A percentile compares a stretch with the other conserved stretches of the same genome.
Conservation (phyloP, 345 rosid species). For the Jatropha curcas region DNA sequence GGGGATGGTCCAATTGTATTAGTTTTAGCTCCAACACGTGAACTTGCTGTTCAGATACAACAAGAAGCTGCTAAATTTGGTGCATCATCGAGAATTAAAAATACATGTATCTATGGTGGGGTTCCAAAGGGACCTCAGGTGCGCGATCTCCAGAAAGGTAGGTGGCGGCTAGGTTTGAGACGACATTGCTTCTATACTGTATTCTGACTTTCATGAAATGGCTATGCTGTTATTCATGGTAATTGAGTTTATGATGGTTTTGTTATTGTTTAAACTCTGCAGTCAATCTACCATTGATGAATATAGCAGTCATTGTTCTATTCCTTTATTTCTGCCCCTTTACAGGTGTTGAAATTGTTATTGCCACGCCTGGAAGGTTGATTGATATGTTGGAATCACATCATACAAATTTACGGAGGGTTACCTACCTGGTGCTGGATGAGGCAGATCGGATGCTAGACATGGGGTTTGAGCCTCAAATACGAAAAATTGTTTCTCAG, state of each 20-base stretch:
- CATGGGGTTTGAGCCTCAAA: constrained; percentile 99
- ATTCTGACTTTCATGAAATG: constrained; percentile 36
- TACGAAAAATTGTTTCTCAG: constrained; percentile 86
- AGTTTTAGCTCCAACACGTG: constrained; percentile 99
- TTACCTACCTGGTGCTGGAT: constrained; percentile 95
- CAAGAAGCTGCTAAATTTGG: constrained; percentile 97
- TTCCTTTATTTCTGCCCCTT: constrained; percentile 18
- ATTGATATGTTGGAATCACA: constrained; percentile 98
- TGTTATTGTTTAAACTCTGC: constrained; percentile 11
- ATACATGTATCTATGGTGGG: constrained; percentile 95
- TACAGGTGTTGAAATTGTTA: constrained; percentile 90
- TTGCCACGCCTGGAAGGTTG: constrained; percentile 98
- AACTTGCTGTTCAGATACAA: constrained; percentile 99
- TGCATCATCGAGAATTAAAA: constrained; percentile 89
- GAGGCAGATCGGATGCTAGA: constrained; percentile 99
- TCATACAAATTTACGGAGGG: constrained; percentile 89
- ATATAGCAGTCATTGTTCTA: background rate
- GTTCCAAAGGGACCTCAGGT: constrained; percentile 99
- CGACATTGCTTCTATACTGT: constrained; percentile 38
- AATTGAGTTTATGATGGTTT: constrained; percentile 28
- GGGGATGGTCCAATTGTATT: constrained; percentile 98
- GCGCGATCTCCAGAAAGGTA: constrained; percentile 99
- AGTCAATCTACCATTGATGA: background rate
- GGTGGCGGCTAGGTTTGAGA: constrained; percentile 39
- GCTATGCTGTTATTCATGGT: constrained; percentile 29